Conservation (phyloP, 306 rosid species). For the Herpetospermum pedunculosum region DNA sequence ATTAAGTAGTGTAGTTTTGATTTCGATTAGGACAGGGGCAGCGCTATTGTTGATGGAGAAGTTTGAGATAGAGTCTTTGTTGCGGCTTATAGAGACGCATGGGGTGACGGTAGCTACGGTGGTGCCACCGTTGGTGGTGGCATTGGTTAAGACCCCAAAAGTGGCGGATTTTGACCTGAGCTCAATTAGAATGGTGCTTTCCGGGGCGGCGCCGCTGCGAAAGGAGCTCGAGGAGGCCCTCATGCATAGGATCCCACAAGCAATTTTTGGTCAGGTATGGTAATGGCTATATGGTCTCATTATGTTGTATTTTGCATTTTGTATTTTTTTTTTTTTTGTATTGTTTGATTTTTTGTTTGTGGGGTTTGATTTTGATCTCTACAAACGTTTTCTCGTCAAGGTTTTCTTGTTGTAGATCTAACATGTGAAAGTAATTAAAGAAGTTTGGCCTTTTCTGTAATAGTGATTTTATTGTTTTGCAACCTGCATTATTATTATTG, state of each 20-base stretch:
- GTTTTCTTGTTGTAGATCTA: background rate
- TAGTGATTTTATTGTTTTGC: too few species aligned
- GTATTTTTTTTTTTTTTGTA: too few species aligned
- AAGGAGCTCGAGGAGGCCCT: slow-evolving; percentile 77
- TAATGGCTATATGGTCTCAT: too few species aligned
- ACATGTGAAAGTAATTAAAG: background rate
- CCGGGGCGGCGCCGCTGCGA: slow-evolving; percentile 87
- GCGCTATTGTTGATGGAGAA: slow-evolving; percentile 59
- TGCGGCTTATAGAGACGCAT: slow-evolving; percentile 39
- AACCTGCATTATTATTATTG: too few species aligned
- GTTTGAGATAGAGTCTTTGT: slow-evolving; percentile 56
- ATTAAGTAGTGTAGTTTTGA: slow-evolving; percentile 46
- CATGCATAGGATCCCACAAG: slow-evolving; percentile 46
- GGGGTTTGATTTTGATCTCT: too few species aligned
- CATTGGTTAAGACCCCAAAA: slow-evolving; percentile 58
- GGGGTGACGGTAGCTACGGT: slow-evolving; percentile 64
- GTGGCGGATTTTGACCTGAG: slow-evolving; percentile 55
- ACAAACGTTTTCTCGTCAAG: too few species aligned
- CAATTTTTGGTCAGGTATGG: slow-evolving; percentile 70
- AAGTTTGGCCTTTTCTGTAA: too few species aligned
- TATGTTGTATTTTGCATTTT: too few species aligned
- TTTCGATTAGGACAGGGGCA: slow-evolving; percentile 55
- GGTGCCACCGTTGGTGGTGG: slow-evolving; percentile 80
- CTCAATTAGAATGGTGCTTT: slow-evolving; percentile 48
- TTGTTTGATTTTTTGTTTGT: too few species aligned